Percentiles rank a stretch among this genome's conserved stretches.
These are phyloP conservation scores for Cercophora sp. DNA, from an alignment of 495 filamentous ascomycete genomes.

Conservation along the genomic window DNA sequence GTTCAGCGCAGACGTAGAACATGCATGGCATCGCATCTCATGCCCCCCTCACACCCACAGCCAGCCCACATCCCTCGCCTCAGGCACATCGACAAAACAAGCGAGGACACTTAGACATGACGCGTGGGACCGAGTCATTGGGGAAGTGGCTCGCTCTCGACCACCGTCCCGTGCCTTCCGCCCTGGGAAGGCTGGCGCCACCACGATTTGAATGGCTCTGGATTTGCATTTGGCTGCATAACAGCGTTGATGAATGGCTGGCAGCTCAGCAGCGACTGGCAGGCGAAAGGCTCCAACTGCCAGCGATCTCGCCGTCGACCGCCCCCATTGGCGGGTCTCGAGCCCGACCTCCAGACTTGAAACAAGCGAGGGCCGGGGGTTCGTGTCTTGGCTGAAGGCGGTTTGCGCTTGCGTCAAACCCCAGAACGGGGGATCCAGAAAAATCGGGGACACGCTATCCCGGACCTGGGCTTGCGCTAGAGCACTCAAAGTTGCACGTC, in stretches of 20 bases:
- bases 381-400: conserved; percentile 20
- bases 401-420: conserved; percentile 11
- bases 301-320: conserved; percentile 18
- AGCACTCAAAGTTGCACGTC: background rate
- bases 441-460: background rate
- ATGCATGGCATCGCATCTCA: background rate
- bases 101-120: conserved; percentile 18
- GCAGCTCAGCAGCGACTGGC: conserved; percentile 8
- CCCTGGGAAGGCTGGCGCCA: conserved; percentile 19
- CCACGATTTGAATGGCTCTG: conserved; percentile 21
- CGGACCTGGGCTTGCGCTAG: background rate
- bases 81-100: background rate
- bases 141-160: conserved; percentile 2
- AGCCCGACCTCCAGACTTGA: conserved; percentile 31
- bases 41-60: no score
- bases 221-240: conserved; percentile 28
- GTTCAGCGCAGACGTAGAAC: background rate
- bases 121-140: conserved; percentile 18
- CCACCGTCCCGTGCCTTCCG: conserved; percentile 11
- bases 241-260: conserved; percentile 31
- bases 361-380: conserved; percentile 36
- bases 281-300: conserved; percentile 15
- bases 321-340: conserved; percentile 28
- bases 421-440: conserved; percentile 2
- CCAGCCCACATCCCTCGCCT: background rate